Base-by-base conservation (phyloP, 1,139 yeast genomes). In the Candida neerlandica region DNA sequence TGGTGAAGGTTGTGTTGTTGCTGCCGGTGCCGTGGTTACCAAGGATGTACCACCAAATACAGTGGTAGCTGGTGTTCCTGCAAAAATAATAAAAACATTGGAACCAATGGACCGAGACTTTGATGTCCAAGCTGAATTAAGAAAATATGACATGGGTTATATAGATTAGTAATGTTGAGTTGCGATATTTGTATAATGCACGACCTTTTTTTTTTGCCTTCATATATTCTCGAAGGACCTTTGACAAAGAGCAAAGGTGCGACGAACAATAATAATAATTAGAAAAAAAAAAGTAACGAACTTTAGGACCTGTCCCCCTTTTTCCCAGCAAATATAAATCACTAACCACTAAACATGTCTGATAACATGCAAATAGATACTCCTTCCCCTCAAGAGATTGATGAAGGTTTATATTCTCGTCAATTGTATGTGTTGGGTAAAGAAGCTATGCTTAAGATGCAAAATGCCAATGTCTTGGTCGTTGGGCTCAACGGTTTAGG, bases 371-470 rank as follows among this genome's bases (percentile, higher is more conserved):
- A 81, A 66, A 71, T 81, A 43, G 86, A 84, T 60, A 67, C 78
- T 37, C 84, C 84, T 47, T 72, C 75, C 30, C 75, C 70, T 48
- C 69, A 59, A 40, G 60, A 66, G 21, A 92, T 94, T 62, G 99
- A 94, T 66, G 99, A 94, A 77, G 81, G 96, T 51, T 79, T 94
- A 61, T 94, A 94, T 77, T 91, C 97, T 45, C 90, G 99, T 69
- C 99, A 94, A 73, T 81, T 94, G 67, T 90, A 91, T 60, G 97
- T 91, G 50, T 72, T 91, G 60, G 97, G 97, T 51, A 89, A 89
- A 63, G 99, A 94, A 59, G 99, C 99, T 48, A 94, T 94, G 99
- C 77, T 92, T 62, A 89, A 90, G 68, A 89, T 94, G 97, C 97
- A 94, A 63, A 79, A 82, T 57, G 91, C 98, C 41, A 90, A 88